phyloP scores from a whole-genome alignment of 139 green algal genomes.

The Auxenochlorella pyrenoidosa region DNA sequence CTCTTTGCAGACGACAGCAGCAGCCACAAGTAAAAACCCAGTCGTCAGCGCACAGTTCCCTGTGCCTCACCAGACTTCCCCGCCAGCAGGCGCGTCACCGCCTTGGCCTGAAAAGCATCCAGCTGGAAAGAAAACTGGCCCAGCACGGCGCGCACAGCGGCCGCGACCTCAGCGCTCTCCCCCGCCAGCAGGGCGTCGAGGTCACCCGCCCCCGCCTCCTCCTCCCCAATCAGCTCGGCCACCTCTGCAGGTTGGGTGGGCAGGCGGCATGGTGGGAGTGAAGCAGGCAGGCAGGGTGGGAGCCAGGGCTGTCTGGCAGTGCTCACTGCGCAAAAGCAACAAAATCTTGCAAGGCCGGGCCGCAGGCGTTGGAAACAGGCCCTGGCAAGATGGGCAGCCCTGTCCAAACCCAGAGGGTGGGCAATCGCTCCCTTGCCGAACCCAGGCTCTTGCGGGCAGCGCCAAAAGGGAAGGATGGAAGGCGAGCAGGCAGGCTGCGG shows the following conservation, averaged over 20 bases:
- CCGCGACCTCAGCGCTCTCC: neutral
- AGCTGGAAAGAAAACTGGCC: conserved; percentile 73
- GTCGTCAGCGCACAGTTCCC: no score
- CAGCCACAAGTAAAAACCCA: no score
- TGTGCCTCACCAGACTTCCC: conserved; percentile 49
- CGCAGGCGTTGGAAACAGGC: no score
- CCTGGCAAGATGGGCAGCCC: no score
- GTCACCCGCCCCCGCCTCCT: conserved; percentile 22
- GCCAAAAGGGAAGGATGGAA: neutral
- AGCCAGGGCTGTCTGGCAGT: no score
- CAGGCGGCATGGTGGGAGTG: neutral
- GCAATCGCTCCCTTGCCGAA: no score
- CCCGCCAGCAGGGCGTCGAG: neutral
- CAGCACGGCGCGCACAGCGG: conserved; percentile 10
- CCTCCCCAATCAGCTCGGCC: conserved; percentile 61
- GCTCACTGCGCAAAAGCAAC: no score
- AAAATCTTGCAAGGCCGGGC: no score
- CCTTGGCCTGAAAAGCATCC: conserved; percentile 76
- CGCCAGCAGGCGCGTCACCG: conserved; percentile 75
- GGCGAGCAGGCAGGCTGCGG: neutral
- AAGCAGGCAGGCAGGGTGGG: neutral
- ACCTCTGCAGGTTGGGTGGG: conserved; percentile 51
- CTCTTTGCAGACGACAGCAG: no score
- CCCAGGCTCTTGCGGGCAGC: neutral
- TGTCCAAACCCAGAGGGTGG: no score